Evolutionary conservation across 106 monocot species (phyloP), one percentile per base, ranked within the genome.

Genomic region (Vanilla planifolia): DNA sequence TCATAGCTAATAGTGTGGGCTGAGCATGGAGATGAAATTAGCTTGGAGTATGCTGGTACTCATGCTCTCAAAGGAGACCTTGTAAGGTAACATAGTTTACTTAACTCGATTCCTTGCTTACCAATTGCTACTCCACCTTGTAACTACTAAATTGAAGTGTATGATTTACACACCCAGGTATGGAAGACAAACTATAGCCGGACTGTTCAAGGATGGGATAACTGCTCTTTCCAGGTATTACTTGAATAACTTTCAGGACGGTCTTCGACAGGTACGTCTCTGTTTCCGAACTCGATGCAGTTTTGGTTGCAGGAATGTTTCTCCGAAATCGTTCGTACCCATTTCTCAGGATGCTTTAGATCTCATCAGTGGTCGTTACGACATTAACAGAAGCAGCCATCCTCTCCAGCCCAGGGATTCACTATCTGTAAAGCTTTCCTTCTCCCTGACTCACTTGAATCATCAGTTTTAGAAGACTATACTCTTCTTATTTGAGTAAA

Each of bases 161-260:
- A 50, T 50, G 50, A n/a, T n/a, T n/a, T n/a, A n/a, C n/a, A n/a
- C n/a, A n/a, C n/a, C 40, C 20, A 93, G 93, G 65, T 94, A 82
- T 66, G 94, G 94, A 8, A 94, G 70, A 53, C 85, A 89, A 68
- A 94, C 94, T 43, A 6, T 94, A 44, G 64, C 79, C 55, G 94
- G 94, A 62, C 48, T 89, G 63, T 71, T 94, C 62, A 89, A 94
- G 70, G 94, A 94, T 80, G 94, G 94, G 1, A 71, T 89, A 61
- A 94, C 78, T 69, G 89, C 94, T 67, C 65, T 89, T 69, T 89
- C 94, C 48, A 71, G 94, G 66, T 94, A 94, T 77, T 94, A 86
- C 59, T 68, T 94, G 72, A 94, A 94, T 65, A 94, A 94, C 77
- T 94, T 94, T 71, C 94, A 94, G 33, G 94, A 94, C 78, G 94